These are phyloP conservation scores for Pterocarpus santalinus DNA, from an alignment of 306 rosid genomes.

Conservation along the genomic window DNA sequence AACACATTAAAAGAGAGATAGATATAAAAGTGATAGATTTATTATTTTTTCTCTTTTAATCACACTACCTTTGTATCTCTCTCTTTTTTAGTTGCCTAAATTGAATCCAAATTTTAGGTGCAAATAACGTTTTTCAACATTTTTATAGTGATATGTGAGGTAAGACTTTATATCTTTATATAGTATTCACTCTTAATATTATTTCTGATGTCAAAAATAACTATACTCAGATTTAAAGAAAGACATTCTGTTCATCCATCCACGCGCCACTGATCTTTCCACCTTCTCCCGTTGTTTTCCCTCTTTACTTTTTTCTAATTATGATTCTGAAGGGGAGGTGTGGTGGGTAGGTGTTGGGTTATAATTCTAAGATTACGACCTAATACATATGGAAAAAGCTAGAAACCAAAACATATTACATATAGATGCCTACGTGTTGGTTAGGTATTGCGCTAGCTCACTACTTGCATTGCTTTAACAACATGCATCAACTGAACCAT, in stretches of 20 bases:
- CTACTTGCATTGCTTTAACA: not conserved
- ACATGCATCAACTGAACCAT: conserved; percentile 18
- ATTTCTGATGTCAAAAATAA: too few relatives aligned
- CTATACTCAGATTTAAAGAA: not conserved
- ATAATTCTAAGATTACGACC: not conserved
- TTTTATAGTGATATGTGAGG: too few relatives aligned
- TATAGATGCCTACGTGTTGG: not conserved
- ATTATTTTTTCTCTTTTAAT: too few relatives aligned
- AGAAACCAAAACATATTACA: not conserved
- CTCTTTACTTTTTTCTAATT: not conserved
- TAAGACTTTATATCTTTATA: too few relatives aligned
- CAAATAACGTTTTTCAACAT: too few relatives aligned
- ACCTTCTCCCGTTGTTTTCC: not conserved
- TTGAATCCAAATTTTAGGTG: too few relatives aligned
- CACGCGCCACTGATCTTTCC: conserved; percentile 16
- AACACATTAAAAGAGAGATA: too few relatives aligned
- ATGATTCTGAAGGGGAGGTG: conserved; percentile 41
- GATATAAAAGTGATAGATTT: too few relatives aligned
- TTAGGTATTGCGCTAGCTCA: not conserved
- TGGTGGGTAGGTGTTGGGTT: conserved; percentile 33
- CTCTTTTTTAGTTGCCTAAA: too few relatives aligned
- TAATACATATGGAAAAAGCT: conserved; percentile 6
- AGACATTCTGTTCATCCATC: not conserved
- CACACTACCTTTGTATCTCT: too few relatives aligned
- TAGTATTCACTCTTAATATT: too few relatives aligned